phyloP scores from a whole-genome alignment of 331 rosid species.

The Malus hybrid region DNA sequence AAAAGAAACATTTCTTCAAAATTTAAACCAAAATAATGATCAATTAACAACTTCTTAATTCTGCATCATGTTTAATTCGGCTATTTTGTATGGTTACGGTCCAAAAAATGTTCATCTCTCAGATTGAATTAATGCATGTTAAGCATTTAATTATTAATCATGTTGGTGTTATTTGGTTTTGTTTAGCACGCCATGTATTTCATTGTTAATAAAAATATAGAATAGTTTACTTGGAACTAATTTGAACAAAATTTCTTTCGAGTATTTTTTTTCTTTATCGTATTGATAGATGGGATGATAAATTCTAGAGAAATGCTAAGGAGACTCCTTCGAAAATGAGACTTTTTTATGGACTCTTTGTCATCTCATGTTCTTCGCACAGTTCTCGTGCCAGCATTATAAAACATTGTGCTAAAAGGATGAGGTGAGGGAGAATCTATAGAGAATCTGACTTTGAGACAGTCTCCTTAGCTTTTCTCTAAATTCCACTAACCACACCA shows the following conservation, averaged over 20 bases:
- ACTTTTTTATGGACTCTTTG: rapidly evolving
- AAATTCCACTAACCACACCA: too few species aligned
- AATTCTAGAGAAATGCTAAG: too few species aligned
- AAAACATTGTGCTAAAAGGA: rapidly evolving
- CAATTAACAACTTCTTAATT: not conserved
- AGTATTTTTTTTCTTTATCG: too few species aligned
- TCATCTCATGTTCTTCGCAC: too few species aligned
- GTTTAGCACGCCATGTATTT: not conserved
- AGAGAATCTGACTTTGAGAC: too few species aligned
- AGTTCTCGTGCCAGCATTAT: too few species aligned
- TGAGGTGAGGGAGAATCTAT: rapidly evolving
- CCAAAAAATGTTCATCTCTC: not conserved
- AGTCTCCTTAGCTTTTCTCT: too few species aligned
- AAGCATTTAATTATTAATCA: not conserved
- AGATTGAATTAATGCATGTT: not conserved
- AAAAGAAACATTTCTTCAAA: slow-evolving; percentile 27
- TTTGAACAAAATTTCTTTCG: not conserved
- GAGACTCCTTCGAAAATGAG: too few species aligned
- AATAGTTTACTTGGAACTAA: too few species aligned
- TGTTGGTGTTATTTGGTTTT: not conserved
- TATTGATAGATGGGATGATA: too few species aligned
- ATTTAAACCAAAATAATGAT: not conserved
- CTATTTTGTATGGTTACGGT: not conserved
- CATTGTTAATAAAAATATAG: not conserved
- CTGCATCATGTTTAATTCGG: not conserved